phyloP scores from a whole-genome alignment of 1,139 yeast species.

The Yamadazyma dushanensis region DNA sequence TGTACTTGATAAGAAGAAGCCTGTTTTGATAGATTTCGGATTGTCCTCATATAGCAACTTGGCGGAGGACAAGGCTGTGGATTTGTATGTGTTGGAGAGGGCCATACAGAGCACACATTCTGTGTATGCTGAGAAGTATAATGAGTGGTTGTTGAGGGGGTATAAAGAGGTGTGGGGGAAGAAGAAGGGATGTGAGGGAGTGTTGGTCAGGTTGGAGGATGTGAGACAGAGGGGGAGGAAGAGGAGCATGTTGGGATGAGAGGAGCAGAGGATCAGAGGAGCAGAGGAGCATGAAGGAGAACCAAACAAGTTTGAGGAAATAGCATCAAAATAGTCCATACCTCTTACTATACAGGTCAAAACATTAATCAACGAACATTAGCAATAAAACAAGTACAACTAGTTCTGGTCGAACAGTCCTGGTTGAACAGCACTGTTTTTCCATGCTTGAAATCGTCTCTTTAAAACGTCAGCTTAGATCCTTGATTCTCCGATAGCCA shows the following conservation, averaged over 20 bases:
- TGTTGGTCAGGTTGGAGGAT: constrained; percentile 66
- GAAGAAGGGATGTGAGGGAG: constrained; percentile 41
- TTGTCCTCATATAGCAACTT: constrained; percentile 73
- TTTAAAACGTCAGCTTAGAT: too few relatives aligned
- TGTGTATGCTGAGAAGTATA: constrained; percentile 60
- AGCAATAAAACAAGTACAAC: too few relatives aligned
- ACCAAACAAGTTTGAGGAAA: too few relatives aligned
- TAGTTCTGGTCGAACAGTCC: too few relatives aligned
- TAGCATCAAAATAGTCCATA: too few relatives aligned
- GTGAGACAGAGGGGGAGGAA: constrained; percentile 92
- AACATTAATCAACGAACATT: too few relatives aligned
- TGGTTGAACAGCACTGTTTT: too few relatives aligned
- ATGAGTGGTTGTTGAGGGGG: constrained; percentile 72
- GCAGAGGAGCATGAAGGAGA: too few relatives aligned
- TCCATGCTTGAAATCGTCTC: too few relatives aligned
- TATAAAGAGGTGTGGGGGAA: constrained; percentile 47
- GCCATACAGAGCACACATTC: constrained; percentile 94
- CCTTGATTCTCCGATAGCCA: too few relatives aligned
- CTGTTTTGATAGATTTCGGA: constrained; percentile 89
- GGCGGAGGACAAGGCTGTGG: constrained; percentile 95
- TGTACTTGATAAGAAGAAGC: constrained; percentile 47
- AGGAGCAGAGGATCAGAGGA: neutral
- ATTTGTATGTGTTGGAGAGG: constrained; percentile 87
- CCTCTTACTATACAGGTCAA: too few relatives aligned
- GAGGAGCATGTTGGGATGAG: constrained; percentile 81